These are phyloP conservation scores for Chrysanthemum seticuspe DNA, from an alignment of 129 eudicot species.

Conservation along the genomic window DNA sequence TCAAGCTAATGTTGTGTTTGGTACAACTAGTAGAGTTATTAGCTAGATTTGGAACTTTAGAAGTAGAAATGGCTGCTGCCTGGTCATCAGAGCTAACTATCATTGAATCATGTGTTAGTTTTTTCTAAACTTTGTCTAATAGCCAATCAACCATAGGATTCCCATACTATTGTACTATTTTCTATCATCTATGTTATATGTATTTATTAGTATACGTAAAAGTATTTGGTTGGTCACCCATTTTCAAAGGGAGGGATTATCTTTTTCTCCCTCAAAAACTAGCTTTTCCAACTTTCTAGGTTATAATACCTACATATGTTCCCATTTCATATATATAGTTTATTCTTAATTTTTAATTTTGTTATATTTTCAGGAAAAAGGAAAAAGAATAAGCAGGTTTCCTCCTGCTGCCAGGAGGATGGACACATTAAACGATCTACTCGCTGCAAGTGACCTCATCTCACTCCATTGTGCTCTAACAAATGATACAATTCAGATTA, in stretches of 20 bases:
- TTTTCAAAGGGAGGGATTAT: not conserved
- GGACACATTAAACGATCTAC: slow-evolving; percentile 97
- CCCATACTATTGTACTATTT: too few species aligned
- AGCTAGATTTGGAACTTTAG: slow-evolving; percentile 6
- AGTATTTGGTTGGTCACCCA: not conserved
- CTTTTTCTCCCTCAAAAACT: not conserved
- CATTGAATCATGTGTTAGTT: not conserved
- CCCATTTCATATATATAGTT: slow-evolving; percentile 6
- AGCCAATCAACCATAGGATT: not conserved
- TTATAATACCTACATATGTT: not conserved
- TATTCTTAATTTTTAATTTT: slow-evolving; percentile 1
- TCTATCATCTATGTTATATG: too few species aligned
- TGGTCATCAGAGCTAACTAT: slow-evolving; percentile 2
- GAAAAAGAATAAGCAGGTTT: slow-evolving; percentile 61
- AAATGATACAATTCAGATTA: slow-evolving; percentile 83
- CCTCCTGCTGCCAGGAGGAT: slow-evolving; percentile 98
- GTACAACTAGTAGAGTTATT: not conserved
- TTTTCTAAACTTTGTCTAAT: not conserved
- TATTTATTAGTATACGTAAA: not conserved
- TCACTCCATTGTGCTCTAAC: slow-evolving; percentile 95
- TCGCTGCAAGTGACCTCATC: slow-evolving; percentile 97
- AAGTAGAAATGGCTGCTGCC: slow-evolving; percentile 4
- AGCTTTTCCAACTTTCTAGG: not conserved
- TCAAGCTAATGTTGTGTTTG: not conserved
- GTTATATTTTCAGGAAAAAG: slow-evolving; percentile 50